Percentiles rank a stretch among this genome's conserved stretches.
These are phyloP conservation scores for Geum urbanum DNA, from an alignment of 306 rosid species.

Conservation along the genomic window DNA sequence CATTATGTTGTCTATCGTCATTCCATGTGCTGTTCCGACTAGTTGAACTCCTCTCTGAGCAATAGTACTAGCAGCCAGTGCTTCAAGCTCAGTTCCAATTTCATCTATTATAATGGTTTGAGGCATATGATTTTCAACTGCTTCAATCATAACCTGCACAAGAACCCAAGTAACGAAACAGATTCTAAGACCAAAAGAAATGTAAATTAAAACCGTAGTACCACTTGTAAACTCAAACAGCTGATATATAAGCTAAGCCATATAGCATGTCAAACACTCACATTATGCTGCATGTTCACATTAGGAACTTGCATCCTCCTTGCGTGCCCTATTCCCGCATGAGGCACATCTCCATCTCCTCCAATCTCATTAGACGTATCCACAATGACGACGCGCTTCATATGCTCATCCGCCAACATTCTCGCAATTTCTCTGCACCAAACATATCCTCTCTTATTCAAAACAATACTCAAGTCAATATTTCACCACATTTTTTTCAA, in stretches of 20 bases:
- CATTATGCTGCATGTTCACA: conserved; percentile 89
- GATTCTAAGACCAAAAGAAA: not conserved
- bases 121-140: conserved; percentile 98
- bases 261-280: conserved; percentile 33
- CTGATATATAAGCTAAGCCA: conserved; percentile 18
- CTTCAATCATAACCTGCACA: conserved; percentile 91
- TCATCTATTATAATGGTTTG: conserved; percentile 92
- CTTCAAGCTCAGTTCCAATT: conserved; percentile 98
- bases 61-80: conserved; percentile 97
- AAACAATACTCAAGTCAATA: not conserved
- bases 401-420: conserved; percentile 88
- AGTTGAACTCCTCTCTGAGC: conserved; percentile 99
- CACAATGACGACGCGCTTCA: conserved; percentile 89
- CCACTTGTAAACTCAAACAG: conserved; percentile 19
- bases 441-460: not conserved
- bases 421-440: conserved; percentile 89
- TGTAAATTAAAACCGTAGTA: not conserved
- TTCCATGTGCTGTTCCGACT: conserved; percentile 97
- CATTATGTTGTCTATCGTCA: conserved; percentile 76
- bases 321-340: conserved; percentile 87
- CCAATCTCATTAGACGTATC: conserved; percentile 98
- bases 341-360: conserved; percentile 98
- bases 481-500: not conserved
- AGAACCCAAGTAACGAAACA: not conserved
- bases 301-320: conserved; percentile 99